Evolutionary conservation across 2,329 filamentous ascomycete genomes (phyloP).

Genomic region (Aspergillus carbonarius): DNA sequence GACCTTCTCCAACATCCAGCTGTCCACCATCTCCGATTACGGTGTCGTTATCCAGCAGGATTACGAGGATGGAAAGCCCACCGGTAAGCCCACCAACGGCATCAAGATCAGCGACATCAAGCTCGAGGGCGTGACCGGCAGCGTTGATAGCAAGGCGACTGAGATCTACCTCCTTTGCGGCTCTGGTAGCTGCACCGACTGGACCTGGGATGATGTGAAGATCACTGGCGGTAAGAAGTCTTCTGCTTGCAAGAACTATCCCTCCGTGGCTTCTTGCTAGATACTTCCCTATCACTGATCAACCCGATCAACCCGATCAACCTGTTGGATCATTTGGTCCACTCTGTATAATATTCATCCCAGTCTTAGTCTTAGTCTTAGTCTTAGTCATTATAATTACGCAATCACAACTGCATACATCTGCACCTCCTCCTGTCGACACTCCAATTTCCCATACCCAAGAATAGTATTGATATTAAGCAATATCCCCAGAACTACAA

Average conservation of each 20-base stretch:
- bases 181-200: constrained; percentile 38
- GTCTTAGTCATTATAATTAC: too few relatives aligned
- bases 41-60: constrained; percentile 55
- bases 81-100: constrained; percentile 39
- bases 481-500: too few relatives aligned
- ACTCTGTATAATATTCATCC: too few relatives aligned
- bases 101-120: constrained; percentile 37
- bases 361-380: too few relatives aligned
- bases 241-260: neutral
- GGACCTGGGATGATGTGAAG: constrained; percentile 37
- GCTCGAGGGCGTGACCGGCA: constrained; percentile 39
- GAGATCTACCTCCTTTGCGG: constrained; percentile 44
- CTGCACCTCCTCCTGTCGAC: too few relatives aligned
- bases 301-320: too few relatives aligned
- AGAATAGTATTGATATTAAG: too few relatives aligned
- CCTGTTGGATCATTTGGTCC: too few relatives aligned
- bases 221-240: constrained; percentile 34
- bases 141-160: constrained; percentile 24
- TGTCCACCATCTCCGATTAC: constrained; percentile 48
- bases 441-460: too few relatives aligned
- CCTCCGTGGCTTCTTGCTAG: constrained; percentile 3
- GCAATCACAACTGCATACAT: too few relatives aligned
- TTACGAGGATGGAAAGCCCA: constrained; percentile 50
- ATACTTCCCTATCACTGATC: too few relatives aligned
- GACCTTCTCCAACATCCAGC: constrained; percentile 40